Evolutionary conservation across 371 early-diverging fungal species (phyloP), one percentile per base, ranked within the genome.

Genomic region (Apophysomyces variabilis): DNA sequence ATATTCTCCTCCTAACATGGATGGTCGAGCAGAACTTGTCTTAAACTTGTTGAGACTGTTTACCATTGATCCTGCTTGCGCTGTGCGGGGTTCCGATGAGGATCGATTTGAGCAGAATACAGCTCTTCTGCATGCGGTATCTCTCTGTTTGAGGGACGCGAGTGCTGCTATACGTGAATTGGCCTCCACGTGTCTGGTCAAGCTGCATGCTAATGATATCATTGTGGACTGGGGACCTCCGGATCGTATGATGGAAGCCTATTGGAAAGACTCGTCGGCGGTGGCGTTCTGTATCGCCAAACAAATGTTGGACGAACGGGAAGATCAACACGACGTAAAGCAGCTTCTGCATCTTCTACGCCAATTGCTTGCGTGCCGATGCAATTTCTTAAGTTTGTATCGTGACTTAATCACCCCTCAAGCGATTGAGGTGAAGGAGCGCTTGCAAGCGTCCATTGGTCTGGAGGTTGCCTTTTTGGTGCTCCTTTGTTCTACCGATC

Each of bases 391-490:
- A 14, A 62, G 16, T 2, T 32, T 26, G 43, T 62, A 69, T 39
- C 46, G 77, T 72, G 83, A 85, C 3, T 66, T 77, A 16, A 80
- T 86, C 16, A 74, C 74, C 59, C 74, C 83, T 66, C 90, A 85
- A 11, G 74, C 85, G 37, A 26, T 26, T 26, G 83, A 85, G 41
- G 76, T 83, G 4, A 83, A 83, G 7, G 92, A 92, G 58, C 71
- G 91, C 38, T 68, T 90, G 36, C 87, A 88, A 46, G 89, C 93
- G 7, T 83, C 87, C 32, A 88, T 92, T 41, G 88, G 89, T 1
- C 67, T 94, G 41, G 96, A 95, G 69, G 88, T 91, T 21, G 89
- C 91, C 0, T 80, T 95, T 8, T 71, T 94, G 12, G 89, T 94
- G 5, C 70, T 92, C 8, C 69, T 95, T 16, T 93, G 94, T 65